Conservation (phyloP, 2,329 filamentous ascomycete species). For the Colletotrichum horii region DNA sequence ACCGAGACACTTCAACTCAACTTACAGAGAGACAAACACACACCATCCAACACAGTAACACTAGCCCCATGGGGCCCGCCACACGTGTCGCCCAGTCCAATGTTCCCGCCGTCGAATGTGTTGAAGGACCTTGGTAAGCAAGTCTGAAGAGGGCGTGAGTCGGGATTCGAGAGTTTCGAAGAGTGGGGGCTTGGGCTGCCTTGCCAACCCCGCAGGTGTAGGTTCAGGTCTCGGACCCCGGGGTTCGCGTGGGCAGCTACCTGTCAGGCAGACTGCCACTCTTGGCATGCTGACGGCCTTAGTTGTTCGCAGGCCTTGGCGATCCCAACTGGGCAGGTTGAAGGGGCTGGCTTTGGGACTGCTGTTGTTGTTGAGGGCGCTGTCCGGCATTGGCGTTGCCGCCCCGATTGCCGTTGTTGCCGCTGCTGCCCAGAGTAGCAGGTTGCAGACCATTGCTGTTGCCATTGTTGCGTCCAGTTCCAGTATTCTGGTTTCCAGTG, state of each 20-base stretch:
- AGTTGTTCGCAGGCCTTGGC: background rate
- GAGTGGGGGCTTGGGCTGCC: background rate
- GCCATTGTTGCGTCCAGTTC: background rate
- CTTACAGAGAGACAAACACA: background rate
- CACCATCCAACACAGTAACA: background rate
- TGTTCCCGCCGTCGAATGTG: background rate
- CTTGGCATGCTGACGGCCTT: background rate
- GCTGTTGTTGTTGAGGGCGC: background rate
- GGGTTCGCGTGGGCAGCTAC: background rate
- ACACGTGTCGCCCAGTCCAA: background rate
- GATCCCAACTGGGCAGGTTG: constrained; percentile 3
- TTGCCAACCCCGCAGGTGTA: background rate
- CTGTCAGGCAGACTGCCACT: background rate
- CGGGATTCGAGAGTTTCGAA: background rate
- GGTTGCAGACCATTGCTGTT: background rate
- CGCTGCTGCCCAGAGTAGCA: background rate
- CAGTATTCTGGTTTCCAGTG: background rate
- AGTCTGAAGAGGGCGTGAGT: background rate
- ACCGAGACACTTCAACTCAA: constrained; percentile 2
- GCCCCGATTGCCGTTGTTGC: background rate
- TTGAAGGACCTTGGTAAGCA: background rate
- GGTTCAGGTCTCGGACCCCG: background rate
- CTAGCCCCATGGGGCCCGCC: background rate
- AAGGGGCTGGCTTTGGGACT: background rate
- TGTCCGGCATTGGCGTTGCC: background rate